Conservation (phyloP, 2,329 filamentous ascomycete species). For the Gnomoniopsis smithogilvyi region DNA sequence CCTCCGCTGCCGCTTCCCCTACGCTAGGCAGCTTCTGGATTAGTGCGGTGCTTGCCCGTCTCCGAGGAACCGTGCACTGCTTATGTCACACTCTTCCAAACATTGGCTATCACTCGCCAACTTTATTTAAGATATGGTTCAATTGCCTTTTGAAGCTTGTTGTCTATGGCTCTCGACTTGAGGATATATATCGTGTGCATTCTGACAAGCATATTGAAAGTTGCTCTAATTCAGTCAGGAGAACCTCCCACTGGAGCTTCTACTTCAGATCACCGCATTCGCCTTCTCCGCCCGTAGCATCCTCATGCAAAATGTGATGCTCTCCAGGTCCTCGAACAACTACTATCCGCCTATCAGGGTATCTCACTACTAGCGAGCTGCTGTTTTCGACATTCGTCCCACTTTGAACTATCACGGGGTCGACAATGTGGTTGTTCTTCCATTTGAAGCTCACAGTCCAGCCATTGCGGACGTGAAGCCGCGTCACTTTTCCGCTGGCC, state of each 20-base stretch:
- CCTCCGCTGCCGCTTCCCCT: background rate
- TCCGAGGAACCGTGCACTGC: background rate
- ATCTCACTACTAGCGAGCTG: conserved; percentile 2
- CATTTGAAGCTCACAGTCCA: conserved; percentile 36
- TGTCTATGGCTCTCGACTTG: background rate
- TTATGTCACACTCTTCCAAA: background rate
- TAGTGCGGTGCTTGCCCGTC: background rate
- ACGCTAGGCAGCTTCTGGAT: background rate
- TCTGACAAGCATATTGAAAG: too few relatives aligned
- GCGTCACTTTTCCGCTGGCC: conserved; percentile 30
- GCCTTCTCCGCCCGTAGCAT: background rate
- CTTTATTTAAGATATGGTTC: too few relatives aligned
- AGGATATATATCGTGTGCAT: too few relatives aligned
- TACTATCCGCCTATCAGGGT: conserved; percentile 5
- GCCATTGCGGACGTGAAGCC: conserved; percentile 32
- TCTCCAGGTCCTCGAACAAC: conserved; percentile 9
- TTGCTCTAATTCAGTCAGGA: too few relatives aligned
- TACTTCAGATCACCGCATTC: conserved; percentile 1
- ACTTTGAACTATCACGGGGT: conserved; percentile 4
- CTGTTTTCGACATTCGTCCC: background rate
- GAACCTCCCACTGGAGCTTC: too few relatives aligned
- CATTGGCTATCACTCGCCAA: too few relatives aligned
- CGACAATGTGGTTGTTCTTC: conserved; percentile 23
- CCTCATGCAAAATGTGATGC: background rate
- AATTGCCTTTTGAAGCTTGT: too few relatives aligned